Base-by-base conservation (phyloP, 345 rosid species). In the Limnanthes douglasii region DNA sequence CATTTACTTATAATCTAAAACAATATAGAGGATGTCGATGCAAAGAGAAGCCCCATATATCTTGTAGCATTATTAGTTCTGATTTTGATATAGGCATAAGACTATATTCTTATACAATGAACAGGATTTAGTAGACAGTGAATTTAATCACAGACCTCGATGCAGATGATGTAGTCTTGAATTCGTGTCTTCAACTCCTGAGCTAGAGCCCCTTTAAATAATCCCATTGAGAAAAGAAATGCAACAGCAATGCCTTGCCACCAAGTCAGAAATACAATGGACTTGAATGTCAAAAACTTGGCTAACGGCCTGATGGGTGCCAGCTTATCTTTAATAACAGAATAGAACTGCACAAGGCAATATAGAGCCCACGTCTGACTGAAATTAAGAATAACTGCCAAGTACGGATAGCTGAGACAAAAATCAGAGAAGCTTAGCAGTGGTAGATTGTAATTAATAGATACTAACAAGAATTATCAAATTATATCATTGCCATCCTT, bases 221-320 rank as follows among this genome's bases (percentile, higher is more conserved):
- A 79, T 50, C 98, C 98, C 56, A 75, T 55, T 9, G 88, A 70
- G 63, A 77, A 80, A 51, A 90, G 94, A 69, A 90, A 84, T 13
- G 98, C 96, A 49, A 90, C 70, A 14, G 82, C 64, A 11, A 90
- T 51, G 28, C 98, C 98, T 84, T 90, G 96, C 98, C 98, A 90
- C 98, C 98, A 90, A 18, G 98, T 90, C 51, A 90, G 75, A 69
- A 90, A 90, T 10, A 90, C 92, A 22, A 90, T 90, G 21, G 98
- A 90, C 65, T 90, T 90, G 61, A 90, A 78, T 17, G 93, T 79
- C 50, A 90, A 48, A 41, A 90, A 90, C 71, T 90, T 90, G 43
- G 98, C 96, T 63, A 90, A 40, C 17, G 96, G 98, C 64, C 72
- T 90, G 37, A 90, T 90, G 36, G 94, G 93, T 40, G 75, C 74